Conservation (phyloP, 2,329 filamentous ascomycete genomes). For the Ophiostoma sp. region DNA sequence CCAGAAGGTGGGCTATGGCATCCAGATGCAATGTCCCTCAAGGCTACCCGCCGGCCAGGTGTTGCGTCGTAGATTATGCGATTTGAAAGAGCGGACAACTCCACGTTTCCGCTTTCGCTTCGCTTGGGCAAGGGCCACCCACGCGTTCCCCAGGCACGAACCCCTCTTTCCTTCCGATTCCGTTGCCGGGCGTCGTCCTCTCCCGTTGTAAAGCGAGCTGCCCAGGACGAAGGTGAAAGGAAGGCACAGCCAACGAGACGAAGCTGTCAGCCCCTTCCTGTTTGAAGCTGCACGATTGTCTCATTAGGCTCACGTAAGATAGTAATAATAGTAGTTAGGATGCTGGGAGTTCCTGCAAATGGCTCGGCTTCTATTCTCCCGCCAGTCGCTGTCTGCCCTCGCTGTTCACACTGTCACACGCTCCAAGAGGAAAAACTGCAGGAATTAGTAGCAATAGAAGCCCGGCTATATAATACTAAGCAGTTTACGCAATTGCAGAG, state of each 20-base stretch:
- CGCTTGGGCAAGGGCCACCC: background rate
- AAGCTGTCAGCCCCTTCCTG: background rate
- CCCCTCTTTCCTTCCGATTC: slow-evolving; percentile 13
- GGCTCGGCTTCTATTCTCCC: background rate
- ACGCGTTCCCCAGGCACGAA: background rate
- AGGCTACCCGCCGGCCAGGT: too few relatives aligned
- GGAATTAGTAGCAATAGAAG: background rate
- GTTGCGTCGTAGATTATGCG: background rate
- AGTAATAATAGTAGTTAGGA: background rate
- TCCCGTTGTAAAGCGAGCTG: background rate
- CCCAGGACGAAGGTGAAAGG: background rate
- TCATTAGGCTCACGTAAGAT: too few relatives aligned
- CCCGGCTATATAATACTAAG: background rate
- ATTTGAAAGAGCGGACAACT: background rate
- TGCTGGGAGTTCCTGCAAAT: background rate
- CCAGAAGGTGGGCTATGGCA: too few relatives aligned
- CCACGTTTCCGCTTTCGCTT: slow-evolving; percentile 13
- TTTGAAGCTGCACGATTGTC: background rate
- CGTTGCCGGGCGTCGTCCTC: background rate
- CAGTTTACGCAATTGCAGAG: background rate
- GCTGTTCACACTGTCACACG: background rate
- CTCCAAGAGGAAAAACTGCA: slow-evolving; percentile 3
- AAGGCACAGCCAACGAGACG: background rate
- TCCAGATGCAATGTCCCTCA: too few relatives aligned
- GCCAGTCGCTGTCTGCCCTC: background rate